Evolutionary conservation across 129 eudicot genomes (phyloP).

Genomic region (Flaveria brownii): DNA sequence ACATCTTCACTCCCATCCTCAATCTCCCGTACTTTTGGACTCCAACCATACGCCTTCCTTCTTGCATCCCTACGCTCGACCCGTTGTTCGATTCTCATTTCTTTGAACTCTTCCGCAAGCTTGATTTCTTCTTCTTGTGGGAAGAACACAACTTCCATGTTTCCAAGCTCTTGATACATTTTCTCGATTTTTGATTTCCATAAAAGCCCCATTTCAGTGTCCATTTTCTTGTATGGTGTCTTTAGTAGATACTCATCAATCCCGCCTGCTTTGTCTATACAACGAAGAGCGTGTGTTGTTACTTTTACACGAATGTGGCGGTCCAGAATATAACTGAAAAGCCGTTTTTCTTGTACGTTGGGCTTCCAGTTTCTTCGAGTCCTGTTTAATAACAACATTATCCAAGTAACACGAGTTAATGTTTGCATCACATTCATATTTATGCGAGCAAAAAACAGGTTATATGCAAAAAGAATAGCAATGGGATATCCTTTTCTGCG

Average conservation of each 20-base stretch:
- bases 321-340: constrained; percentile 82
- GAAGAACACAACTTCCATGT: constrained; percentile 72
- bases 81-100: constrained; percentile 48
- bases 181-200: constrained; percentile 95
- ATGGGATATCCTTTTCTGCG: neutral
- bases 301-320: constrained; percentile 88
- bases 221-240: constrained; percentile 95
- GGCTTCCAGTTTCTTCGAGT: constrained; percentile 92
- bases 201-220: constrained; percentile 80
- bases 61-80: constrained; percentile 59
- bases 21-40: constrained; percentile 35
- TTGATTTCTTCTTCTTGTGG: constrained; percentile 84
- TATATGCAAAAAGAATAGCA: neutral
- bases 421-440: neutral
- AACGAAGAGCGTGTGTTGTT: constrained; percentile 86
- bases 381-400: constrained; percentile 41
- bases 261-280: constrained; percentile 99
- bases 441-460: neutral
- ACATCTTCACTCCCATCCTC: constrained; percentile 35
- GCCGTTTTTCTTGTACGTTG: constrained; percentile 80
- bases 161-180: constrained; percentile 82
- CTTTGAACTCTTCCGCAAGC: constrained; percentile 68
- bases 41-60: constrained; percentile 59
- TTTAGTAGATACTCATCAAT: constrained; percentile 87
- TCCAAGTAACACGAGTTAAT: neutral